These are phyloP conservation scores for Colletotrichum sp. DNA, from an alignment of 2,329 filamentous ascomycete species.

Conservation along the genomic window DNA sequence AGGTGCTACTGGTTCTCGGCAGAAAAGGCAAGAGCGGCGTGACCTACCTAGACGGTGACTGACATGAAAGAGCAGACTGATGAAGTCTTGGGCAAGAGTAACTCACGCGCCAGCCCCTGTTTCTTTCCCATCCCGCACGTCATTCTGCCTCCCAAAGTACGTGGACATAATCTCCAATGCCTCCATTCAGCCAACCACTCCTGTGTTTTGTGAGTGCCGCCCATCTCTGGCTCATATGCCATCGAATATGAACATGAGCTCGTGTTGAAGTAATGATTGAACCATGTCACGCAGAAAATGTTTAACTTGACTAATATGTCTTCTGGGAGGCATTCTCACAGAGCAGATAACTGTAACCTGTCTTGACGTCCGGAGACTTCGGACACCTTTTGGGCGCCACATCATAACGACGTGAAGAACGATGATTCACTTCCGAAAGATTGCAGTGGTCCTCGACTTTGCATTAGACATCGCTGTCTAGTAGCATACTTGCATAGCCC, in stretches of 20 bases:
- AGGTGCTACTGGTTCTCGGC: neutral
- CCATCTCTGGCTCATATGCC: neutral
- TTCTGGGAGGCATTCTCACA: neutral
- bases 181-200: neutral
- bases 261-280: neutral
- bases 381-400: neutral
- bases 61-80: neutral
- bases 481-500: slow-evolving; percentile 7
- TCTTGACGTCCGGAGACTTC: neutral
- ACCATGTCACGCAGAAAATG: neutral
- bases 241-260: neutral
- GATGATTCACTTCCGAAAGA: neutral
- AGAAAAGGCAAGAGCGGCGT: neutral
- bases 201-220: neutral
- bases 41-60: neutral
- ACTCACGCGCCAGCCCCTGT: neutral
- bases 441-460: neutral
- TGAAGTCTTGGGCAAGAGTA: neutral
- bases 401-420: neutral
- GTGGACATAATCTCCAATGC: neutral
- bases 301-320: neutral
- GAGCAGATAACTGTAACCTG: neutral
- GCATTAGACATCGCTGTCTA: neutral
- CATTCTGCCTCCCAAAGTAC: neutral
- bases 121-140: neutral